Conservation (phyloP, 345 rosid species). For the Aethionema arabicum region DNA sequence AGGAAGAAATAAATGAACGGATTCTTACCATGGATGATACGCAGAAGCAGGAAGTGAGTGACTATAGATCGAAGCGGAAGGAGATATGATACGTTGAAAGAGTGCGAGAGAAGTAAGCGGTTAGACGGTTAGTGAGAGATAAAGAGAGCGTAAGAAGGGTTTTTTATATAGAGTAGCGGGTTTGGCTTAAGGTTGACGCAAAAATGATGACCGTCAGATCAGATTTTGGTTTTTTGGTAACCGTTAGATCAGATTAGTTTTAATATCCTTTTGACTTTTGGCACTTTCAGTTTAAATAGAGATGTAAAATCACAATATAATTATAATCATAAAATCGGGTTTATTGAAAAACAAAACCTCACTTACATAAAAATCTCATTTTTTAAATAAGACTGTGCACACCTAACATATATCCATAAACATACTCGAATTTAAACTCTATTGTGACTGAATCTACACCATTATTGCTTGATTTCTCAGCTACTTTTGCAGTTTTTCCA, state of each 20-base stretch:
- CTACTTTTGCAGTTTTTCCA: too few relatives aligned
- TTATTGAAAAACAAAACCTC: too few relatives aligned
- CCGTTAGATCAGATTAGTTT: constrained; percentile 32
- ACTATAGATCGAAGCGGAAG: constrained; percentile 27
- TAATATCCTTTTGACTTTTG: too few relatives aligned
- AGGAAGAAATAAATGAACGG: neutral
- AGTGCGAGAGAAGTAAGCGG: constrained; percentile 1
- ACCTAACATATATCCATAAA: too few relatives aligned
- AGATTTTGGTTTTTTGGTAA: too few relatives aligned
- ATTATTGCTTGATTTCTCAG: too few relatives aligned
- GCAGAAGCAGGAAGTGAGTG: neutral
- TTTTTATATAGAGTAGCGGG: constrained; percentile 30
- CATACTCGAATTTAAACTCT: too few relatives aligned
- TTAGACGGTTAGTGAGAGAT: too few relatives aligned
- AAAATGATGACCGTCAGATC: constrained; percentile 34
- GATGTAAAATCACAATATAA: constrained; percentile 19
- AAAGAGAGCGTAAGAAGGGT: constrained; percentile 22
- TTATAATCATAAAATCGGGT: neutral
- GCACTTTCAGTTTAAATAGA: too few relatives aligned
- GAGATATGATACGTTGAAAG: neutral
- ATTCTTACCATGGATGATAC: constrained; percentile 22
- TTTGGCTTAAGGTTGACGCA: constrained; percentile 51
- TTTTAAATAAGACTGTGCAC: neutral
- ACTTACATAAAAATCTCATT: constrained; percentile 11
- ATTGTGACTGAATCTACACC: too few relatives aligned